phyloP scores from a whole-genome alignment of 805 yeast species.

The Metschnikowia dekortorum region DNA sequence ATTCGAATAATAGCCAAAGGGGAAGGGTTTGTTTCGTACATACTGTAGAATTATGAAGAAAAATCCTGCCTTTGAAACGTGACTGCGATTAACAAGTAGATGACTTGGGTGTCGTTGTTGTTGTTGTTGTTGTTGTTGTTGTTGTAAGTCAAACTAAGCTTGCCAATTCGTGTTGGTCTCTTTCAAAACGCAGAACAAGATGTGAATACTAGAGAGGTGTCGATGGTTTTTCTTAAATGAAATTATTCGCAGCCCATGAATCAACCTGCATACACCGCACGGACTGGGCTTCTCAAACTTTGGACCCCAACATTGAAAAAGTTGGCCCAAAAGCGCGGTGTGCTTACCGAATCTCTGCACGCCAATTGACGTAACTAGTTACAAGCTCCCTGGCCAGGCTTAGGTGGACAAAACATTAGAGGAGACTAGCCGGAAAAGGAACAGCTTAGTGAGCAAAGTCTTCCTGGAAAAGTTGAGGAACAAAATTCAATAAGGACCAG shows the following conservation, averaged over 20 bases:
- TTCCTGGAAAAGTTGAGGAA: too few relatives aligned
- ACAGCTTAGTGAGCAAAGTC: neutral
- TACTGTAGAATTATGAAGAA: slow-evolving; percentile 9
- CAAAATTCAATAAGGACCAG: too few relatives aligned
- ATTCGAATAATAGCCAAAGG: neutral
- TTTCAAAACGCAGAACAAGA: slow-evolving; percentile 4
- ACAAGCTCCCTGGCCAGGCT: neutral
- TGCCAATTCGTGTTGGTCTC: neutral
- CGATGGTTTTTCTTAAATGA: slow-evolving; percentile 11
- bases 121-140: slow-evolving; percentile 15
- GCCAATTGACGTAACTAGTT: slow-evolving; percentile 15
- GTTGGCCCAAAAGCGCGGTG: slow-evolving; percentile 18
- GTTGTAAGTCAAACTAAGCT: neutral
- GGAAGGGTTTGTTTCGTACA: slow-evolving; percentile 3
- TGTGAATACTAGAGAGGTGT: neutral
- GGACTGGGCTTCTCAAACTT: slow-evolving; percentile 7
- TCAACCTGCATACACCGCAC: slow-evolving; percentile 7
- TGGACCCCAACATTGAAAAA: slow-evolving; percentile 18
- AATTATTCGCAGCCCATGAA: slow-evolving; percentile 8
- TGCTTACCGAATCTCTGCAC: slow-evolving; percentile 14
- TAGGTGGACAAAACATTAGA: neutral
- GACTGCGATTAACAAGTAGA: slow-evolving; percentile 1
- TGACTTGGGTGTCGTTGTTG: slow-evolving; percentile 10
- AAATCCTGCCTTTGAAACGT: slow-evolving; percentile 2
- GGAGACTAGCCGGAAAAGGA: neutral